phyloP scores from a whole-genome alignment of 164 flowering plant genomes.

The Taxillus chinensis region DNA sequence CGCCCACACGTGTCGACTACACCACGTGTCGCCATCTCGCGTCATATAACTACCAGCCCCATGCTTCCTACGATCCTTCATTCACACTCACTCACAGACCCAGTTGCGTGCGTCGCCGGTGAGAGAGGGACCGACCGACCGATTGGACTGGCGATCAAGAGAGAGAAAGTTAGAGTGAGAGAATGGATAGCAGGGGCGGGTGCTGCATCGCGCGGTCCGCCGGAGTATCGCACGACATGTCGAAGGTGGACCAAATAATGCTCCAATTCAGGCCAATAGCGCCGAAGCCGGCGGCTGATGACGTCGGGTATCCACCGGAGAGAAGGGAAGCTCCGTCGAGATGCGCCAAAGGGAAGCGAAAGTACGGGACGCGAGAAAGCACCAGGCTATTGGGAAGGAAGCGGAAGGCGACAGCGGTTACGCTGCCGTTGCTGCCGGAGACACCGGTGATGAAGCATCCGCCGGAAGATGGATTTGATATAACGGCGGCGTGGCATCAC shows the following conservation, averaged over 20 bases:
- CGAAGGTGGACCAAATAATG: constrained; percentile 59
- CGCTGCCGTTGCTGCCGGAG: too few species aligned
- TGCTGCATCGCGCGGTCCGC: constrained; percentile 65
- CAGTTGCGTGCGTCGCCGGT: not conserved
- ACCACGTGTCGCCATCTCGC: constrained; percentile 22
- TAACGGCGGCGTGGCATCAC: too few species aligned
- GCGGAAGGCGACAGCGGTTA: too few species aligned
- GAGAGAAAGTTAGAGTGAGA: constrained; percentile 1
- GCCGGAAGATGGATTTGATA: too few species aligned
- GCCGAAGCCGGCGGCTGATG: constrained; percentile 48
- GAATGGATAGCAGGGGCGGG: constrained; percentile 58
- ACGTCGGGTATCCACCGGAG: constrained; percentile 17
- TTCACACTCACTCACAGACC: not conserved
- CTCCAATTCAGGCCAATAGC: constrained; percentile 77
- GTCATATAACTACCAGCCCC: constrained; percentile 11
- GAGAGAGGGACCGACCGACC: not conserved
- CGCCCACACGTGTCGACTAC: constrained; percentile 17
- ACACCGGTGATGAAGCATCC: too few species aligned
- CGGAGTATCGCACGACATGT: constrained; percentile 25
- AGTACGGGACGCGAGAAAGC: constrained; percentile 14
- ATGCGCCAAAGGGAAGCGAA: constrained; percentile 32
- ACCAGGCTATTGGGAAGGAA: constrained; percentile 6
- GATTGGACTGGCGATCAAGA: not conserved
- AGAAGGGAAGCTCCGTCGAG: constrained; percentile 7
- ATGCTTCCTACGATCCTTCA: too few species aligned